Evolutionary conservation across 768 basidiomycete genomes (phyloP), one percentile per base, ranked within the genome.

Genomic region (Bullera alba): DNA sequence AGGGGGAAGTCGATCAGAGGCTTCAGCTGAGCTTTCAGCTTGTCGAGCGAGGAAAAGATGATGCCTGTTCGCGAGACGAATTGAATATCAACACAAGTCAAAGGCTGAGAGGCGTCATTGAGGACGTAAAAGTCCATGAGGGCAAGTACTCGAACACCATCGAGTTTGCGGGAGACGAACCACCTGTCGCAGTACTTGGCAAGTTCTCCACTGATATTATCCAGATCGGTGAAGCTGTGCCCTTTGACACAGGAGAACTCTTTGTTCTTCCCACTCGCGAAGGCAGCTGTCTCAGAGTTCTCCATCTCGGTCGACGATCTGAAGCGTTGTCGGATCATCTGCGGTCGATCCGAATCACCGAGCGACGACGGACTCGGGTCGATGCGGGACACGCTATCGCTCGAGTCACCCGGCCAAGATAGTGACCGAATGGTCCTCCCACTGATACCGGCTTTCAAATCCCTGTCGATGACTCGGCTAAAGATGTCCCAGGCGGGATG

Each of bases 161-260:
- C 70, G 6, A 71, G 56, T 39, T 71, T 71, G n/a, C 70, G 53
- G 10, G 63, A 65, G 23, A 65, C 70, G 44, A 61, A 67, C 70
- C 70, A 71, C 8, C 16, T 32, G 10, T 42, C 26, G 19, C 29
- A 14, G 14, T 48, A 19, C 29, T 50, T 48, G 46, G 56, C 46
- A 15, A 61, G 38, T 28, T 29, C 37, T 54, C 48, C 5, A 46
- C 32, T 5, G 63, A 34, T 6, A 61, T 52, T 8, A 35, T 38
- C n/a, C n/a, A n/a, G 42, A 63, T 55, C 12, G 54, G 53, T 6
- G 60, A 54, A 7, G 61, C 48, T 46, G 69, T 56, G 22, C 63
- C 60, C 45, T 68, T 69, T n/a, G 14, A 65, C 63, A 6, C 56
- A 55, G 4, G 53, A 35, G 50, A 68, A 56, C 6, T 21, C 19